Evolutionary conservation across 164 flowering plant genomes (phyloP).

Genomic region (Vitis labrusca): DNA sequence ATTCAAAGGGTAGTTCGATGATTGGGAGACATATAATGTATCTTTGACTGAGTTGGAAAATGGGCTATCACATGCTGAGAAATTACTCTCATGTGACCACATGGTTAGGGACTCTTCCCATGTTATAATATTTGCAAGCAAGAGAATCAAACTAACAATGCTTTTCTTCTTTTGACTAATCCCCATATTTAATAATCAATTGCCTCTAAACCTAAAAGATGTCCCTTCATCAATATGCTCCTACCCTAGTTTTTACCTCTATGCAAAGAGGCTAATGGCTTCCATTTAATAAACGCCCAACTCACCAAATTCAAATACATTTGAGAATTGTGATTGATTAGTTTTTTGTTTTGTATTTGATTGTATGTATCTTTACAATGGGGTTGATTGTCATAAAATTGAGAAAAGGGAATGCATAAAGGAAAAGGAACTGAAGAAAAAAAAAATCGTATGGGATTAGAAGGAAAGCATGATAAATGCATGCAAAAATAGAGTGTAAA

Average conservation of each 20-base stretch:
- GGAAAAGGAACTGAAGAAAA: too few relatives aligned
- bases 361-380: too few relatives aligned
- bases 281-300: too few relatives aligned
- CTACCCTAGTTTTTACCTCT: background rate
- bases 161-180: constrained; percentile 25
- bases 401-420: too few relatives aligned
- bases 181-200: constrained; percentile 2
- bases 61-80: constrained; percentile 44
- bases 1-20: constrained; percentile 27
- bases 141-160: constrained; percentile 24
- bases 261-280: too few relatives aligned
- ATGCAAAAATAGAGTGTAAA: constrained; percentile 1
- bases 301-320: too few relatives aligned
- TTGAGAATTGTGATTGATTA: too few relatives aligned
- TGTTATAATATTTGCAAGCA: constrained; percentile 26
- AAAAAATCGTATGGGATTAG: too few relatives aligned
- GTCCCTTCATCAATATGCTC: too few relatives aligned
- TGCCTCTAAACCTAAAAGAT: background rate
- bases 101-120: constrained; percentile 34
- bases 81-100: constrained; percentile 59
- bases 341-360: too few relatives aligned
- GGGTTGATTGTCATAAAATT: too few relatives aligned
- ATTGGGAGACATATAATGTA: background rate
- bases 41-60: constrained; percentile 26
- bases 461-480: background rate